These are phyloP conservation scores for Babesia caballi DNA, from an alignment of 169 alveolate genomes.

Conservation along the genomic window DNA sequence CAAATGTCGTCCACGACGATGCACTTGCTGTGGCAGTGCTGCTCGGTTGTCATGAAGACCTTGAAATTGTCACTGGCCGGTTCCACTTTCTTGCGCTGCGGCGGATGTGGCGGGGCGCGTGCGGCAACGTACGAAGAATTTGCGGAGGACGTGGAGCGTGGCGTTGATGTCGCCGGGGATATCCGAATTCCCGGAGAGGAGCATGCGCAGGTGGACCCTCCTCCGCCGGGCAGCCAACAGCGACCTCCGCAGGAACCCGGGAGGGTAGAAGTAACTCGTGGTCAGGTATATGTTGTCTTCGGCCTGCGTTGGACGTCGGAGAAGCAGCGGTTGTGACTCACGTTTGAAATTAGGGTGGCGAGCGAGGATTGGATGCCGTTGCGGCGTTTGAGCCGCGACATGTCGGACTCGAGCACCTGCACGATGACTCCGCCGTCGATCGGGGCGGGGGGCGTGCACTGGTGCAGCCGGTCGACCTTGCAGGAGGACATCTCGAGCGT, in stretches of 20 bases:
- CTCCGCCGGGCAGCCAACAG: conserved; percentile 69
- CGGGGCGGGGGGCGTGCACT: conserved; percentile 29
- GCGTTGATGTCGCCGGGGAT: conserved; percentile 78
- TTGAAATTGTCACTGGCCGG: conserved; percentile 36
- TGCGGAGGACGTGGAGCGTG: conserved; percentile 72
- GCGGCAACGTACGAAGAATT: conserved; percentile 57
- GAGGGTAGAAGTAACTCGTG: conserved; percentile 82
- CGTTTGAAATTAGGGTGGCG: conserved; percentile 37
- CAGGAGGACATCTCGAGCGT: conserved; percentile 63
- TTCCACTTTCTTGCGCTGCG: conserved; percentile 37
- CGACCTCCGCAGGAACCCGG: conserved; percentile 74
- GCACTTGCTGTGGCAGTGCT: conserved; percentile 74
- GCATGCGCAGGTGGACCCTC: conserved; percentile 66
- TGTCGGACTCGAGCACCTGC: conserved; percentile 75
- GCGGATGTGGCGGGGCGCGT: background rate
- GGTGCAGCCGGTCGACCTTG: background rate
- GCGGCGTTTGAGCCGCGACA: conserved; percentile 33
- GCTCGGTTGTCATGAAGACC: conserved; percentile 68
- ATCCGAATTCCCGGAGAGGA: conserved; percentile 82
- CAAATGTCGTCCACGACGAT: conserved; percentile 70
- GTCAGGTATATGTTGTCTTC: conserved; percentile 67
- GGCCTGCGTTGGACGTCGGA: conserved; percentile 59
- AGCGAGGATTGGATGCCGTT: conserved; percentile 67
- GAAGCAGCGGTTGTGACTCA: conserved; percentile 10
- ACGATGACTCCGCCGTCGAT: conserved; percentile 66